These are phyloP conservation scores for Zymoseptoria brevis DNA, from an alignment of 2,329 filamentous ascomycete genomes.

Conservation along the genomic window DNA sequence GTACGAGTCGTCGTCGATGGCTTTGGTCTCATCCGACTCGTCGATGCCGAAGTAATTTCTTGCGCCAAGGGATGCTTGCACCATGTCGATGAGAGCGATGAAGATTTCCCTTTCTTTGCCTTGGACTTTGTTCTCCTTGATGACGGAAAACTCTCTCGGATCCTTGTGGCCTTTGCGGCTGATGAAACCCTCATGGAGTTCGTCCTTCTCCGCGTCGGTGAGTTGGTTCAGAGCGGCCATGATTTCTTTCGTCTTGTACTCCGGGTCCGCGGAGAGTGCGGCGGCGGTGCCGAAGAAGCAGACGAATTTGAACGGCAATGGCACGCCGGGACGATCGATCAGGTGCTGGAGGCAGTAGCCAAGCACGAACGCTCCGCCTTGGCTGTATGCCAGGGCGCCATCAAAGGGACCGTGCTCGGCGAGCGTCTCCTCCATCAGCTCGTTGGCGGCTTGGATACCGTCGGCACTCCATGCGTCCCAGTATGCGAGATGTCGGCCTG, in stretches of 20 bases:
- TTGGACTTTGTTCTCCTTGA: background rate
- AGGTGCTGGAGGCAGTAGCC: constrained; percentile 1
- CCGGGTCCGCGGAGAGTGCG: constrained; percentile 2
- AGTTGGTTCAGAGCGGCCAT: constrained; percentile 1
- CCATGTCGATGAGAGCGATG: constrained; percentile 3
- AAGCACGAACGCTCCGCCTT: background rate
- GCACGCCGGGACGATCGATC: constrained; percentile 1
- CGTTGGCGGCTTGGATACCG: background rate
- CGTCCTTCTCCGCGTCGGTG: constrained; percentile 1
- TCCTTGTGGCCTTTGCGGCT: constrained; percentile 2
- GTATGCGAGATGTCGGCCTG: constrained; percentile 2
- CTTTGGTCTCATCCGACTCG: constrained; percentile 1
- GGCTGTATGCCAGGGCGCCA: background rate
- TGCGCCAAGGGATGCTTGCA: constrained; percentile 1
- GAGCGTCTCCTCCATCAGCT: constrained; percentile 3
- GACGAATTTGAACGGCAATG: constrained; percentile 3
- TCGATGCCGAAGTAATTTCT: constrained; percentile 4
- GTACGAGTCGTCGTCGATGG: background rate
- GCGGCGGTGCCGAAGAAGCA: constrained; percentile 1
- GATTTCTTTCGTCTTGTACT: constrained; percentile 1
- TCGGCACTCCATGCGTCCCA: constrained; percentile 2
- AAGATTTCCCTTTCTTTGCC: constrained; percentile 3
- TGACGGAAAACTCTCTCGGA: background rate
- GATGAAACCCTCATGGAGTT: constrained; percentile 5
- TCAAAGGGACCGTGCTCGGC: background rate